These are phyloP conservation scores for Camptophora hylomeconis DNA, from an alignment of 2,329 filamentous ascomycete genomes.

Conservation along the genomic window DNA sequence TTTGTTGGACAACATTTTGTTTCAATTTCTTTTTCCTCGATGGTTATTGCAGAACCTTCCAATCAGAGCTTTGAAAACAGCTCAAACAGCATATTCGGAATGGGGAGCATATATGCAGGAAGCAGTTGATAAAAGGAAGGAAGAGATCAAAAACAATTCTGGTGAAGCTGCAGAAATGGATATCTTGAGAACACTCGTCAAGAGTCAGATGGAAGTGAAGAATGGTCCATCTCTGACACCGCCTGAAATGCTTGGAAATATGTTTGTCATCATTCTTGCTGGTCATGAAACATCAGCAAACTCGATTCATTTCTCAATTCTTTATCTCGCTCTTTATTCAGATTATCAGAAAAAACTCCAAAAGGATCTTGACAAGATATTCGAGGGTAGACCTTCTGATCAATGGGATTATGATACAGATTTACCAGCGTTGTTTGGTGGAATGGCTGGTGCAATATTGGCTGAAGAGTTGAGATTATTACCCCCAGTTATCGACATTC, in stretches of 20 bases:
- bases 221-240: constrained; percentile 20
- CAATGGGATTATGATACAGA: constrained; percentile 59
- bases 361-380: constrained; percentile 52
- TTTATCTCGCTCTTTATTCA: constrained; percentile 55
- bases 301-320: constrained; percentile 55
- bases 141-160: constrained; percentile 28
- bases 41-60: constrained; percentile 42
- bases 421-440: constrained; percentile 52
- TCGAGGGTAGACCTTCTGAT: constrained; percentile 31
- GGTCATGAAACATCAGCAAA: constrained; percentile 75
- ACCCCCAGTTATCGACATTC: constrained; percentile 58
- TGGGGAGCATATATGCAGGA: constrained; percentile 59
- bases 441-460: constrained; percentile 61
- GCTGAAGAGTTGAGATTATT: constrained; percentile 65
- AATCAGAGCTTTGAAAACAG: constrained; percentile 37
- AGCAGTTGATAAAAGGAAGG: constrained; percentile 49
- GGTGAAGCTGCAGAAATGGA: constrained; percentile 36
- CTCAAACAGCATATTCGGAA: constrained; percentile 45
- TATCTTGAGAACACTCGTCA: constrained; percentile 42
- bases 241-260: constrained; percentile 16
- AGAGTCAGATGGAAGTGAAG: constrained; percentile 22
- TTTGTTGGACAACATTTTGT: constrained; percentile 50
- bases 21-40: constrained; percentile 46
- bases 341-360: constrained; percentile 54
- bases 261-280: constrained; percentile 48